phyloP scores from a whole-genome alignment of 371 early-diverging fungal species.

The Actinomortierella wolfii region DNA sequence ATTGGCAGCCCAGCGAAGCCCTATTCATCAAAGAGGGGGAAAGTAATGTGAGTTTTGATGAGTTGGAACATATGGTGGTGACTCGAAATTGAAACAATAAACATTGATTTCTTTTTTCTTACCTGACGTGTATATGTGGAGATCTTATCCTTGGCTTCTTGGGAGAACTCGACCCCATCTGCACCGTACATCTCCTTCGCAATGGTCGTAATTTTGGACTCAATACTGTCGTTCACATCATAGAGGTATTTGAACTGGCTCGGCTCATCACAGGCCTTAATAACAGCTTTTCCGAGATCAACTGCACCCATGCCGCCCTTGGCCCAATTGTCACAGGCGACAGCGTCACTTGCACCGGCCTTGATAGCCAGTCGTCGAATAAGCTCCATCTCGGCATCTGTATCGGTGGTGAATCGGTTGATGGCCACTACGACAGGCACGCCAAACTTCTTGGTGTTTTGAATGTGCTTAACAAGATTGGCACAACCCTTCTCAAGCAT shows the following conservation, averaged over 20 bases:
- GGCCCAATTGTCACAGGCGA: constrained; percentile 91
- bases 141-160: constrained; percentile 83
- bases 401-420: constrained; percentile 90
- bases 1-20: constrained; percentile 89
- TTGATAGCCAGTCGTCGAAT: constrained; percentile 70
- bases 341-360: constrained; percentile 90
- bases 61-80: no score
- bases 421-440: constrained; percentile 93
- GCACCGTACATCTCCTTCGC: constrained; percentile 95
- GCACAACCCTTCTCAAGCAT: constrained; percentile 81
- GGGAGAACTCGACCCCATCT: constrained; percentile 82
- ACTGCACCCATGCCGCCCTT: constrained; percentile 91
- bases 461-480: constrained; percentile 89
- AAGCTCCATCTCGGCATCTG: constrained; percentile 83
- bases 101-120: neutral
- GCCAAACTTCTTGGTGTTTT: constrained; percentile 89
- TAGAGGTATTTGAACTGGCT: constrained; percentile 85
- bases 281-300: constrained; percentile 85
- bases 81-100: no score
- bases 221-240: constrained; percentile 74
- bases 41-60: no score
- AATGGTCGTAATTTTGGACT: constrained; percentile 89
- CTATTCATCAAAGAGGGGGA: constrained; percentile 20
- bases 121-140: constrained; percentile 76
- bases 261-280: constrained; percentile 69